A percentile compares a stretch with the other conserved stretches of the same genome.
Conservation (phyloP, 176 grass and related monocot species). For the Zizania latifolia region DNA sequence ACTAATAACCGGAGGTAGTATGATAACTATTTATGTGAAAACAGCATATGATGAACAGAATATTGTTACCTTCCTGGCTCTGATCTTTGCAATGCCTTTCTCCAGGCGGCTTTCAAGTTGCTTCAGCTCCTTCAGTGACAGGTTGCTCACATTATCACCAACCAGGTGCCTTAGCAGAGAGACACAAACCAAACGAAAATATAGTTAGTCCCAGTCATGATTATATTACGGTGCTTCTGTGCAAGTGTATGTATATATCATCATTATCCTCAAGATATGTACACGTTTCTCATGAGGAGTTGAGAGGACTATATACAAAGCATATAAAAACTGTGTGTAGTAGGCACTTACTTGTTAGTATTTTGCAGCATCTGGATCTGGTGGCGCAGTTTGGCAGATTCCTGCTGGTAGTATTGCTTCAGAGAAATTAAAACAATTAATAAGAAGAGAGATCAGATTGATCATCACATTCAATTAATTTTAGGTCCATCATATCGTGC, state of each 20-base stretch:
- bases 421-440: constrained; percentile 10
- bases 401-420: constrained; percentile 95
- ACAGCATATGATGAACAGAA: neutral
- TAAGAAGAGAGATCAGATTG: neutral
- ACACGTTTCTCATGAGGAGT: neutral
- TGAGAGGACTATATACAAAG: too few species aligned
- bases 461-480: neutral
- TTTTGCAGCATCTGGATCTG: constrained; percentile 90
- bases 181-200: neutral
- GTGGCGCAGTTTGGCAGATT: constrained; percentile 56
- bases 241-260: neutral
- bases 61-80: constrained; percentile 56
- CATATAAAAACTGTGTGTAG: neutral
- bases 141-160: constrained; percentile 51
- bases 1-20: too few species aligned
- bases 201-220: neutral
- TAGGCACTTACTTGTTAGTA: constrained; percentile 61
- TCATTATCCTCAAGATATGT: too few species aligned
- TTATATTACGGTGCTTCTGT: neutral
- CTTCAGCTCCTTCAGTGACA: constrained; percentile 66
- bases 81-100: constrained; percentile 74
- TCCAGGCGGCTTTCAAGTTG: constrained; percentile 69
- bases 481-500: neutral
- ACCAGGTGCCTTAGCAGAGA: constrained; percentile 49
- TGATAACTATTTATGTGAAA: neutral